A percentile compares a stretch with the other conserved stretches of the same genome.
phyloP scores from a whole-genome alignment of 495 filamentous ascomycete genomes.

The Parathielavia hyrcaniae region DNA sequence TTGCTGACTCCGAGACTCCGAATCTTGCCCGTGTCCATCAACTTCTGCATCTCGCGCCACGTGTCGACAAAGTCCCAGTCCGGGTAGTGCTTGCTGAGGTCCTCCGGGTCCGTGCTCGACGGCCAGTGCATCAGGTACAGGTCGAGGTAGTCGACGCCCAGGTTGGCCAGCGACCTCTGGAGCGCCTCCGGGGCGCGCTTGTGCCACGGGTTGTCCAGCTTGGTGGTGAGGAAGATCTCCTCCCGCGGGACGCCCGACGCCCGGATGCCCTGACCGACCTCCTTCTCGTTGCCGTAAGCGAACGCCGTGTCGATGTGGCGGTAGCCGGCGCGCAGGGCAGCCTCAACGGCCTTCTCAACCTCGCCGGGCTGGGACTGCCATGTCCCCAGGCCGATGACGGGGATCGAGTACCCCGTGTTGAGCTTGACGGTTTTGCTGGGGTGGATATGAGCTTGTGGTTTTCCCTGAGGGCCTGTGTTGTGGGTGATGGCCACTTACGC shows the following conservation, averaged over 20 bases:
- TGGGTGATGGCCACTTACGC: constrained; percentile 20
- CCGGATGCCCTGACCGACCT: constrained; percentile 72
- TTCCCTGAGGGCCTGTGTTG: neutral
- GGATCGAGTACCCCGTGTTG: constrained; percentile 74
- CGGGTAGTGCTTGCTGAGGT: constrained; percentile 37
- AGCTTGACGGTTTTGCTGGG: constrained; percentile 60
- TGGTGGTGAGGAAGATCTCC: constrained; percentile 83
- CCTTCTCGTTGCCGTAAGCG: constrained; percentile 78
- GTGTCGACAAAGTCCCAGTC: constrained; percentile 80
- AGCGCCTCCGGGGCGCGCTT: constrained; percentile 60
- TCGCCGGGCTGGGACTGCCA: constrained; percentile 60
- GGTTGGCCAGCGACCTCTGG: constrained; percentile 58
- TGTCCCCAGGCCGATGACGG: constrained; percentile 74
- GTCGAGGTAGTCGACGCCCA: constrained; percentile 73
- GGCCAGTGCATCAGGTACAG: constrained; percentile 88
- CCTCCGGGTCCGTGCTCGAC: constrained; percentile 40
- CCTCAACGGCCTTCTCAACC: constrained; percentile 56
- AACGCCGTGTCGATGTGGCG: constrained; percentile 59
- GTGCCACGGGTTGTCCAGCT: constrained; percentile 81
- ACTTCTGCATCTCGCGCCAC: constrained; percentile 79
- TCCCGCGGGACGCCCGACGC: constrained; percentile 74
- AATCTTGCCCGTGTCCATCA: constrained; percentile 70
- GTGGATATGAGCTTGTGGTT: constrained; percentile 4
- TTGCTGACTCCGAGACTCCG: constrained; percentile 79
- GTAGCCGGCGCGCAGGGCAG: constrained; percentile 66